Evolutionary conservation across 208 protist species (phyloP).

Genomic region (Sergeia podlipaevii): DNA sequence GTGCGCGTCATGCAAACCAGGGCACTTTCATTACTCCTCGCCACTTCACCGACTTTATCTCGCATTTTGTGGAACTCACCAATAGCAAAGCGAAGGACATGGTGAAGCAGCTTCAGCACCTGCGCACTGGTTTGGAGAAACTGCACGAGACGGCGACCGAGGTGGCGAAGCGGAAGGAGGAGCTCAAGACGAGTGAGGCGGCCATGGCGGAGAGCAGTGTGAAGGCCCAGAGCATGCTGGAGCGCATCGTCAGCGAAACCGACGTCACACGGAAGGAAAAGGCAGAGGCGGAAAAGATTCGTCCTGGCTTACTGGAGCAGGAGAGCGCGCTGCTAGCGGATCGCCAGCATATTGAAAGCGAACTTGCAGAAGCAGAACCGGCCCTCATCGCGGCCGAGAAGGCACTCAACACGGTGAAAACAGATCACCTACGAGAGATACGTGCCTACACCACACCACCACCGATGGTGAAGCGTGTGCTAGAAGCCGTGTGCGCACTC

Average conservation of each 20-base stretch:
- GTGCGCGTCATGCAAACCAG: slow-evolving; percentile 71
- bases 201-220: slow-evolving; percentile 76
- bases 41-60: slow-evolving; percentile 98
- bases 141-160: slow-evolving; percentile 89
- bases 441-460: slow-evolving; percentile 96
- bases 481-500: slow-evolving; percentile 89
- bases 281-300: slow-evolving; percentile 54
- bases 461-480: slow-evolving; percentile 92
- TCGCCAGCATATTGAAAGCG: slow-evolving; percentile 51
- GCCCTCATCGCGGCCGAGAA: slow-evolving; percentile 96
- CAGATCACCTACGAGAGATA: slow-evolving; percentile 97
- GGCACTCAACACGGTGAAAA: slow-evolving; percentile 95
- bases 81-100: slow-evolving; percentile 92
- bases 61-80: slow-evolving; percentile 94
- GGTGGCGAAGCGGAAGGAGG: slow-evolving; percentile 81
- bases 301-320: slow-evolving; percentile 84
- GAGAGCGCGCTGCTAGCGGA: slow-evolving; percentile 71
- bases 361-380: slow-evolving; percentile 88
- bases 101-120: slow-evolving; percentile 94
- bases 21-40: slow-evolving; percentile 95
- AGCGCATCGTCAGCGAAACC: slow-evolving; percentile 85
- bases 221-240: slow-evolving; percentile 78
- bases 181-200: slow-evolving; percentile 78
- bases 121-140: slow-evolving; percentile 95
- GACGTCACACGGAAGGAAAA: slow-evolving; percentile 84